Conservation (phyloP, 1,139 yeast genomes). For the Pneumocystis wakefieldiae region DNA sequence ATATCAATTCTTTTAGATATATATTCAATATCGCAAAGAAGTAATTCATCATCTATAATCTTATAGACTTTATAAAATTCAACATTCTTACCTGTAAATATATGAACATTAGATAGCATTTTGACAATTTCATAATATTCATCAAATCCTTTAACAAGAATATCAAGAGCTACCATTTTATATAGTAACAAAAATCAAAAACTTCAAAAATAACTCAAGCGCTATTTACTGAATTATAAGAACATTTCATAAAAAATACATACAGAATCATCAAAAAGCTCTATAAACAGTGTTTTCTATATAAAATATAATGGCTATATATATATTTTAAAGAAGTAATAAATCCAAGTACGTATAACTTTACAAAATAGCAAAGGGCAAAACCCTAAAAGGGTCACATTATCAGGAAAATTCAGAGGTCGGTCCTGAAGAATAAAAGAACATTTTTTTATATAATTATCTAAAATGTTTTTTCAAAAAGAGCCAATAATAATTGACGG, state of each 20-base stretch:
- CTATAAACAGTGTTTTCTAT: background rate
- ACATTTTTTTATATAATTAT: background rate
- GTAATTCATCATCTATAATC: background rate
- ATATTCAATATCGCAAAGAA: background rate
- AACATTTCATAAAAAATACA: background rate
- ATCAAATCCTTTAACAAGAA: background rate
- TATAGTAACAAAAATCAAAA: background rate
- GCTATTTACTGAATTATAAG: background rate
- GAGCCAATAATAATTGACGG: slow-evolving; percentile 24
- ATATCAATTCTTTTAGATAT: background rate
- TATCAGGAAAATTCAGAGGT: background rate
- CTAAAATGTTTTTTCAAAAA: background rate
- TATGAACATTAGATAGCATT: background rate
- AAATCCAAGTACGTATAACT: no score
- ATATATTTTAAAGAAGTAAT: no score
- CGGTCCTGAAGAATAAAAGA: background rate
- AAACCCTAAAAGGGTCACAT: background rate
- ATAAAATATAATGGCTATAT: background rate
- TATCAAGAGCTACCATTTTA: background rate
- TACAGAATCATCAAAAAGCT: background rate
- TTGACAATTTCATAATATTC: background rate
- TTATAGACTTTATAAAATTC: background rate
- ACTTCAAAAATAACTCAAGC: background rate
- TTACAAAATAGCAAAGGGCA: background rate
- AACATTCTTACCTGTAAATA: background rate